Evolutionary conservation across 352 stramenopile genomes (phyloP).

Genomic region (Phytophthora colocasiae): DNA sequence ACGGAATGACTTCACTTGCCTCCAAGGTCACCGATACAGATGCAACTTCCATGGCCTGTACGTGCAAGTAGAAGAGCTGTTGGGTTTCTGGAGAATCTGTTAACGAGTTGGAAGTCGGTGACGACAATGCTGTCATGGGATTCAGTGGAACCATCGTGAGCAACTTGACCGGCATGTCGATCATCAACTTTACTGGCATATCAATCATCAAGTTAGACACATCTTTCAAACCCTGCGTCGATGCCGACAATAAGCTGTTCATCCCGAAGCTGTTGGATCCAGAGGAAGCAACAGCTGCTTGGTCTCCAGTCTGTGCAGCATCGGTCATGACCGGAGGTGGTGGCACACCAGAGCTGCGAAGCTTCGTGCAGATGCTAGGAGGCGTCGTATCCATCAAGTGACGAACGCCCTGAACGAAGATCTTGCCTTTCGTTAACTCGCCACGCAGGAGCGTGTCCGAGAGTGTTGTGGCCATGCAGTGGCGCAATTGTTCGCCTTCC

Average conservation of each 20-base stretch:
- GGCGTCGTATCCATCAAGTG: constrained; percentile 72
- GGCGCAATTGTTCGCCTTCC: constrained; percentile 70
- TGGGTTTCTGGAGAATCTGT: constrained; percentile 40
- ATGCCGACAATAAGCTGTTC: constrained; percentile 68
- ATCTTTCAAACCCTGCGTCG: constrained; percentile 69
- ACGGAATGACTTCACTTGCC: constrained; percentile 66
- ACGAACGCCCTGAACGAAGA: constrained; percentile 51
- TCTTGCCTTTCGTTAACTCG: constrained; percentile 26
- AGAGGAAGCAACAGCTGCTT: background rate
- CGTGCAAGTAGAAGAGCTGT: constrained; percentile 68
- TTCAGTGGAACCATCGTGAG: constrained; percentile 39
- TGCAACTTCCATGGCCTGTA: constrained; percentile 54
- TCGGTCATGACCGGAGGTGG: constrained; percentile 1
- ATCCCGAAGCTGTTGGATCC: constrained; percentile 35
- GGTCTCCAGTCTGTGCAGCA: background rate
- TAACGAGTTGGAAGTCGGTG: constrained; percentile 30
- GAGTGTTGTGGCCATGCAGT: constrained; percentile 73
- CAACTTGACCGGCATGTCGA: constrained; percentile 43
- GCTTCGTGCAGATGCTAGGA: constrained; percentile 58
- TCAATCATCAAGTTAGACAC: constrained; percentile 74
- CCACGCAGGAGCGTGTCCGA: constrained; percentile 52
- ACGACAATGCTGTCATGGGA: constrained; percentile 40
- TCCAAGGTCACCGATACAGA: constrained; percentile 68
- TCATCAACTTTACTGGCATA: constrained; percentile 75
- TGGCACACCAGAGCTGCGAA: constrained; percentile 51